Conservation (phyloP, 2,329 filamentous ascomycete species). For the Exserohilum rostratum region DNA sequence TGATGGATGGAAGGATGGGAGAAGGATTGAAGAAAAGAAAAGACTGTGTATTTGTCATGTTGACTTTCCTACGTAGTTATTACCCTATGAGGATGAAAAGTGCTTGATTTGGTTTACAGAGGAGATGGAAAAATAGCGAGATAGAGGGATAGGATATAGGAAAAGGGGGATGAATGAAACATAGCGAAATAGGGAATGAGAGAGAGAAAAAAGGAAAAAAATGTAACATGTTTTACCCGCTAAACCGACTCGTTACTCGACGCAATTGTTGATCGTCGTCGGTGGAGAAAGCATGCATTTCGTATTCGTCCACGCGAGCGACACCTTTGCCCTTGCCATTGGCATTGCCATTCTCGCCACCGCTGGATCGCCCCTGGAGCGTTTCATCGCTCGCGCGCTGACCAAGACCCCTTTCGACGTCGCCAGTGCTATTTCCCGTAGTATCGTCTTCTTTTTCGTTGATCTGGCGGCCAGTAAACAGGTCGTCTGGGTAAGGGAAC, state of each 20-base stretch:
- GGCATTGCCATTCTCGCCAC: neutral
- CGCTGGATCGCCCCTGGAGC: neutral
- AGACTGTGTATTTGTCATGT: no score
- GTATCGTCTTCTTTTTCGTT: conserved; percentile 9
- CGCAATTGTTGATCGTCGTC: neutral
- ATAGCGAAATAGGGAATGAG: no score
- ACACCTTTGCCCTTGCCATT: neutral
- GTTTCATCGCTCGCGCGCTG: neutral
- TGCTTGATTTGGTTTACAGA: no score
- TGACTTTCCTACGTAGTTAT: no score
- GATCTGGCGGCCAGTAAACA: conserved; percentile 19
- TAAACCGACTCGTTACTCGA: neutral
- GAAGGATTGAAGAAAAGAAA: no score
- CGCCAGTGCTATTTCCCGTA: neutral
- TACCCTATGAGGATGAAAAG: no score
- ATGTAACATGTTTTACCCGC: neutral
- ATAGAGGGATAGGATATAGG: no score
- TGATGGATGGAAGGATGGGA: no score
- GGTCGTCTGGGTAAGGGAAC: conserved; percentile 37
- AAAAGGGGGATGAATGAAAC: no score
- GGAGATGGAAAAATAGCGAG: no score
- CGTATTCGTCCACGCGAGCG: neutral
- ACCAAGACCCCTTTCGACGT: neutral
- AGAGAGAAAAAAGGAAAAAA: no score
- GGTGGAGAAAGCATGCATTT: neutral